Evolutionary conservation across 2,329 filamentous ascomycete species (phyloP), one percentile per base, ranked within the genome.

Genomic region (Aphanoascus verrucosus): DNA sequence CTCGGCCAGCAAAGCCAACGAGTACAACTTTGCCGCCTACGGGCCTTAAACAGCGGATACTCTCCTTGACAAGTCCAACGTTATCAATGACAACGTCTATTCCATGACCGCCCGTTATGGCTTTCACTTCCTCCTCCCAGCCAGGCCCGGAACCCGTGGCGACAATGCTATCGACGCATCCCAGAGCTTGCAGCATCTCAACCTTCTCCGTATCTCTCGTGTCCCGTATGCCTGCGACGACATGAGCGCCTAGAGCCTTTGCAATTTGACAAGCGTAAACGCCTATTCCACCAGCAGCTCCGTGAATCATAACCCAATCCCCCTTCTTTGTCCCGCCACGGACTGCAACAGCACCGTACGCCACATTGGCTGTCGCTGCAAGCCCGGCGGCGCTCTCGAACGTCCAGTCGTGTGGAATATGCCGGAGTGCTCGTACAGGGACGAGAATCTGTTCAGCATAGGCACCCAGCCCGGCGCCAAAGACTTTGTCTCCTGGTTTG

Each of bases 51-150:
- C 77, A 80, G 55, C 74, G 74, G 28, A 83, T 62, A 38, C 76
- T 77, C 55, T 72, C 72, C 56, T 76, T 72, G 6, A 82, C 77
- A 20, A 78, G 69, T 0, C 80, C 79, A 9, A 82, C 78, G 6
- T 74, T 72, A 65, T 83, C 80, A 59, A 77, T 78, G 11, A 82
- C 75, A 0, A 80, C 70, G 65, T 83, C 74, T 1, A 78, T 79
- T 0, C 80, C 80, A 31, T 69, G 65, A 0, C 73, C 72, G 1
- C 63, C 58, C 0, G 77, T 81, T 17, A 74, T 57, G 1, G 65
- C 63, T n/a, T 73, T 65, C 1, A 83, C 74, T 12, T 68, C 60
- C n/a, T 74, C 66, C 60, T 74, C 75, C 80, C 79, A 83, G 0
- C 67, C 64, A 35, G 19, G 12, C 14, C 32, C 35, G 4, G 15